Conservation (phyloP, 371 early-diverging fungal species). For the Zancudomyces culisetae region DNA sequence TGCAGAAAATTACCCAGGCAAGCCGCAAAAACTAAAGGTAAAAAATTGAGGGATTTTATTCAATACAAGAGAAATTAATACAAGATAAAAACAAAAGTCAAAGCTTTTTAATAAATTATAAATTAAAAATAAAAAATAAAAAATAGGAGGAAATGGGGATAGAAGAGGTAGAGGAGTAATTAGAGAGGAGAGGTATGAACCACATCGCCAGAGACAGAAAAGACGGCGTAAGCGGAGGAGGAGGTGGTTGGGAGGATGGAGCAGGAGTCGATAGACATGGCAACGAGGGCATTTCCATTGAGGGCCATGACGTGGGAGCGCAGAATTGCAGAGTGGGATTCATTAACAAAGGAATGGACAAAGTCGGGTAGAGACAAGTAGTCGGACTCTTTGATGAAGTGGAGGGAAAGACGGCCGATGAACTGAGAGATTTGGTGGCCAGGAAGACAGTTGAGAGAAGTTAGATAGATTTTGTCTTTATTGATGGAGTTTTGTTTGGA, state of each 20-base stretch:
- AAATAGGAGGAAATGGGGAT: too few species aligned
- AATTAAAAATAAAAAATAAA: too few species aligned
- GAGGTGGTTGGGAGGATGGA: constrained; percentile 36
- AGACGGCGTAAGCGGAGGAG: constrained; percentile 41
- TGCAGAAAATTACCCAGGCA: too few species aligned
- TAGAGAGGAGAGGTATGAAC: too few species aligned
- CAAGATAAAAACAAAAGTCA: too few species aligned
- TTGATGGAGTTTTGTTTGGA: constrained; percentile 11
- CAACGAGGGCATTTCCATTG: constrained; percentile 48
- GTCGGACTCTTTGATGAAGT: constrained; percentile 51
- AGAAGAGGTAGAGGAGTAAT: too few species aligned
- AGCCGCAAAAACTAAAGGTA: too few species aligned
- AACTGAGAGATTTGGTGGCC: constrained; percentile 24
- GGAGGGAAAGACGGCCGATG: constrained; percentile 44
- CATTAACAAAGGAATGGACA: constrained; percentile 35
- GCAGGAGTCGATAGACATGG: constrained; percentile 35
- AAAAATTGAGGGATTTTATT: too few species aligned
- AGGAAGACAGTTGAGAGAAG: constrained; percentile 37
- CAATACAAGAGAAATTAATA: too few species aligned
- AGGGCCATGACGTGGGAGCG: constrained; percentile 41
- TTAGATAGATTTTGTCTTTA: constrained; percentile 21
- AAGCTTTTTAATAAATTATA: too few species aligned
- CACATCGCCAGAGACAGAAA: constrained; percentile 35
- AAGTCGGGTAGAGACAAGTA: constrained; percentile 31
- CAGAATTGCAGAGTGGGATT: constrained; percentile 33